These are phyloP conservation scores for Neurospora sp. DNA, from an alignment of 495 filamentous ascomycete genomes.

Conservation along the genomic window DNA sequence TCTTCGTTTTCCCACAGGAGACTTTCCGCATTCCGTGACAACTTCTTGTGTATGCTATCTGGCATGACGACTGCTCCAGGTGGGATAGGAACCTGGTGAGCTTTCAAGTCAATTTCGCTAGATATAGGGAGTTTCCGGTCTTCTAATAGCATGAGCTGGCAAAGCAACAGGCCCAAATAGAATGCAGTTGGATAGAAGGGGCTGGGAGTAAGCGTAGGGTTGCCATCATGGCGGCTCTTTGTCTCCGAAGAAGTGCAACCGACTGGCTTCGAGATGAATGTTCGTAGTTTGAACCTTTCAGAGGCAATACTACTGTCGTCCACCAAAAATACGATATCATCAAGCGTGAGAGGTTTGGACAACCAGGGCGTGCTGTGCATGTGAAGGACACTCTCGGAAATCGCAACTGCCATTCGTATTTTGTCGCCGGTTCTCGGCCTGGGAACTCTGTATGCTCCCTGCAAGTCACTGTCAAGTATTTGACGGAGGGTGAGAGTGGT, in stretches of 20 bases:
- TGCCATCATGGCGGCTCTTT: not conserved
- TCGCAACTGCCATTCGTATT: conserved; percentile 6
- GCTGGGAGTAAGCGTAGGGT: not conserved
- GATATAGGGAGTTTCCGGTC: not conserved
- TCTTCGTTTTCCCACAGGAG: not conserved
- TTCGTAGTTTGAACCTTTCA: not conserved
- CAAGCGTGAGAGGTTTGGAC: conserved; percentile 3
- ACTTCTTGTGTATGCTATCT: not conserved
- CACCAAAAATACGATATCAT: conserved; percentile 5
- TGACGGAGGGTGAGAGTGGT: not conserved
- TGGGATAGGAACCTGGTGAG: not conserved
- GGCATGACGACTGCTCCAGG: not conserved
- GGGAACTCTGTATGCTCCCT: not conserved
- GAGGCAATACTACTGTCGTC: not conserved
- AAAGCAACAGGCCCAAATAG: conserved; percentile 1
- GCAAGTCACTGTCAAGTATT: not conserved
- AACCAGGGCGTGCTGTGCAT: conserved; percentile 7
- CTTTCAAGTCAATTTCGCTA: not conserved
- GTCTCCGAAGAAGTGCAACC: not conserved
- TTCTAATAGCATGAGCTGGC: conserved; percentile 1
- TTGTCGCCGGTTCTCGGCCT: conserved; percentile 1
- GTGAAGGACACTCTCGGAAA: conserved; percentile 6
- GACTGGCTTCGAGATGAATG: not conserved
- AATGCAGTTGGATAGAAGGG: conserved; percentile 2
- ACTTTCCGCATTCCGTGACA: not conserved